A percentile compares a stretch with the other conserved stretches of the same genome.
Evolutionary conservation across 805 yeast genomes (phyloP).

Genomic region (Candida odintsovae): DNA sequence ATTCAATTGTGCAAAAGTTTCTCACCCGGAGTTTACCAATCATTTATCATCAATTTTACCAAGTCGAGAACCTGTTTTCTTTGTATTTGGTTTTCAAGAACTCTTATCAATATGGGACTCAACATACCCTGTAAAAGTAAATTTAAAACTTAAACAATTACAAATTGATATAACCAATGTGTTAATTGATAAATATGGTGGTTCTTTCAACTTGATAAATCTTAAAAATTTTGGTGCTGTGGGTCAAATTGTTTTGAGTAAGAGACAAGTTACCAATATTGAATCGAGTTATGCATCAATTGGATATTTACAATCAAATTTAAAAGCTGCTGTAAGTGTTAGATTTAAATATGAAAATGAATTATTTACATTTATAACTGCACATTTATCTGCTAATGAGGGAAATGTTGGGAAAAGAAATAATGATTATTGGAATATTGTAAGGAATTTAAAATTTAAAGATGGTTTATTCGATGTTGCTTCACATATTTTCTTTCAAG

Average conservation of each 20-base stretch:
- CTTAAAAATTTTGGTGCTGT: constrained; percentile 50
- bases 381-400: constrained; percentile 78
- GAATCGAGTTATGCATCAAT: constrained; percentile 35
- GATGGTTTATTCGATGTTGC: constrained; percentile 46
- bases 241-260: constrained; percentile 42
- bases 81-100: constrained; percentile 66
- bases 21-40: constrained; percentile 27
- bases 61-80: constrained; percentile 35
- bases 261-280: constrained; percentile 22
- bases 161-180: constrained; percentile 30
- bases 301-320: constrained; percentile 55
- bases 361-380: constrained; percentile 52
- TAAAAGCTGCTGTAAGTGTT: constrained; percentile 72
- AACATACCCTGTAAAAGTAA: constrained; percentile 34
- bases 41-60: constrained; percentile 23
- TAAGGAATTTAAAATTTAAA: constrained; percentile 50
- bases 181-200: constrained; percentile 31
- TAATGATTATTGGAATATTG: constrained; percentile 41
- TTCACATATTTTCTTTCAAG: constrained; percentile 65
- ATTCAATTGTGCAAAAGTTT: constrained; percentile 53
- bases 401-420: constrained; percentile 55
- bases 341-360: constrained; percentile 33
- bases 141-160: constrained; percentile 30
- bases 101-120: constrained; percentile 52
- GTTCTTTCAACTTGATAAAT: constrained; percentile 36